Evolutionary conservation across 495 filamentous ascomycete genomes (phyloP).

Genomic region (Neurospora pannonica): DNA sequence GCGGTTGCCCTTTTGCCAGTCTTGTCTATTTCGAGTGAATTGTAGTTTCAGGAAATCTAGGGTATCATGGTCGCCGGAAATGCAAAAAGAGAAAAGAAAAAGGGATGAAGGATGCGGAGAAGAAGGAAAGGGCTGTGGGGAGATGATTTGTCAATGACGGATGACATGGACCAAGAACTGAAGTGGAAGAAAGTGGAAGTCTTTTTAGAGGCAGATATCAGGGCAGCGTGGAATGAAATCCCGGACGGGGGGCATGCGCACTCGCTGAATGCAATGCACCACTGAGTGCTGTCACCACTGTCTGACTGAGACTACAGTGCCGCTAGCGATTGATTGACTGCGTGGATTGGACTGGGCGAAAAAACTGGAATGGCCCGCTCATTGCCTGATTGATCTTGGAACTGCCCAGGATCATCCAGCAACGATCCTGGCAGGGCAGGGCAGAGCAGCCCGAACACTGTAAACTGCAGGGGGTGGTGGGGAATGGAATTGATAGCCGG

Average conservation of each 20-base stretch:
- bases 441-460: neutral
- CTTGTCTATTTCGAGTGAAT: neutral
- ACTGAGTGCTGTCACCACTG: neutral
- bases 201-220: neutral
- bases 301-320: neutral
- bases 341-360: neutral
- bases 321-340: neutral
- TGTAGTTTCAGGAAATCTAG: neutral
- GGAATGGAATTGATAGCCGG: neutral
- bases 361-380: neutral
- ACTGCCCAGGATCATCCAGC: neutral
- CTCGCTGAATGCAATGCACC: neutral
- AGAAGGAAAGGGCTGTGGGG: neutral
- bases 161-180: neutral
- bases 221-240: neutral
- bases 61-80: neutral
- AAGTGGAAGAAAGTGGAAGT: neutral
- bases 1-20: neutral
- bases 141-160: neutral
- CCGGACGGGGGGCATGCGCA: neutral
- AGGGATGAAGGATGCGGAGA: neutral
- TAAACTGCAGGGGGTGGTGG: neutral
- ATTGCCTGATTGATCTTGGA: neutral
- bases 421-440: neutral
- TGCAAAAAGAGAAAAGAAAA: neutral